Conservation (phyloP, 1,284 basidiomycete genomes). For the Malassezia nana region DNA sequence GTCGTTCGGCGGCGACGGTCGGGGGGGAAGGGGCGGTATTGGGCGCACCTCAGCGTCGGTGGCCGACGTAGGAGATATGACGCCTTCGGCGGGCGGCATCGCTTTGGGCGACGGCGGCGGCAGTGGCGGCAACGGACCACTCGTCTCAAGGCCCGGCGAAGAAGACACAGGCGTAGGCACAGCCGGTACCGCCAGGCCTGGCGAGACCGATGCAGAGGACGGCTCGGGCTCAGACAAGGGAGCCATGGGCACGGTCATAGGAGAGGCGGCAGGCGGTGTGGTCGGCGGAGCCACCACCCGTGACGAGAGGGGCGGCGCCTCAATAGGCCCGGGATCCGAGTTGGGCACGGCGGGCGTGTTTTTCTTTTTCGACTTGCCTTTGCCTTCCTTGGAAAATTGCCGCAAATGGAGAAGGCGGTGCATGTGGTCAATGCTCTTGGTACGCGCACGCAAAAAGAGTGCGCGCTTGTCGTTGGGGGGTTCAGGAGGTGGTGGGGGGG, state of each 20-base stretch:
- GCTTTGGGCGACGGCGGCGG: neutral
- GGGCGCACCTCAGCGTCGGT: neutral
- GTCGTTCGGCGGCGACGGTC: neutral
- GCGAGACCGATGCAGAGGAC: neutral
- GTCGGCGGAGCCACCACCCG: neutral
- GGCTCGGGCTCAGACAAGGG: neutral
- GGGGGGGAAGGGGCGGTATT: neutral
- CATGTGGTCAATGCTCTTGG: slow-evolving; percentile 18
- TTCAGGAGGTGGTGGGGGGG: neutral
- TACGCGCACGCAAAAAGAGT: slow-evolving; percentile 15
- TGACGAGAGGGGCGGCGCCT: neutral
- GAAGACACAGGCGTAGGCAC: no score
- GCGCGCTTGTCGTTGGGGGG: slow-evolving; percentile 3
- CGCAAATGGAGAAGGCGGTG: slow-evolving; percentile 6
- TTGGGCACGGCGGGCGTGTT: neutral
- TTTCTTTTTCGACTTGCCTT: slow-evolving; percentile 3
- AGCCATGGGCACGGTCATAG: neutral
- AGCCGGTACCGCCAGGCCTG: no score
- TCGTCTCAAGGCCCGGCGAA: neutral
- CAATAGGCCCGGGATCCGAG: neutral
- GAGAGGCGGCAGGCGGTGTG: neutral
- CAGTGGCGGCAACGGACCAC: neutral
- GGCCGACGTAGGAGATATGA: no score
- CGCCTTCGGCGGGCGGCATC: no score
- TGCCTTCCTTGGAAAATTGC: slow-evolving; percentile 9